These are phyloP conservation scores for Oryza australiensis DNA, from an alignment of 176 grass and related monocot genomes.

Conservation along the genomic window DNA sequence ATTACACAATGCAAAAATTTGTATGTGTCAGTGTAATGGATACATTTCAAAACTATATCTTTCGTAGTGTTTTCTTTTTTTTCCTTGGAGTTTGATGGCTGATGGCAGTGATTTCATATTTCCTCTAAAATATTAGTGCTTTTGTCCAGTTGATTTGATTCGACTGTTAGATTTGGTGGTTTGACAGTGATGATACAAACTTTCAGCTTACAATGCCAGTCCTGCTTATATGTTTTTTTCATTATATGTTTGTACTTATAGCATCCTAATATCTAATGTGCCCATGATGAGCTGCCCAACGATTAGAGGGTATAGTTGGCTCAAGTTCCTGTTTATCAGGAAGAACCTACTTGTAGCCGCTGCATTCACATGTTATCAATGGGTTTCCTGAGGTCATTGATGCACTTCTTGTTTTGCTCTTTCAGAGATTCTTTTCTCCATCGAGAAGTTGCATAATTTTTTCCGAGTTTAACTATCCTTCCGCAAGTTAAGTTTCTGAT, in stretches of 20 bases:
- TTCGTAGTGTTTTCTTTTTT: background rate
- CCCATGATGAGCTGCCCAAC: slow-evolving; percentile 16
- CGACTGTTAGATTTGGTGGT: background rate
- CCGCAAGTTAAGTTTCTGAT: slow-evolving; percentile 8
- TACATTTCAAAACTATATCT: background rate
- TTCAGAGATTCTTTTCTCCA: background rate
- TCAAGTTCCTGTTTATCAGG: slow-evolving; percentile 46
- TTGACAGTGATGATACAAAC: slow-evolving; percentile 30
- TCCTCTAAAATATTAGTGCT: background rate
- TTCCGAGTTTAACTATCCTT: slow-evolving; percentile 57
- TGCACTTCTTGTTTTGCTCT: background rate
- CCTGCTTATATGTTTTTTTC: slow-evolving; percentile 54
- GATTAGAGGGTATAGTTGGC: slow-evolving; percentile 29
- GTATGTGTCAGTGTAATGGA: slow-evolving; percentile 68
- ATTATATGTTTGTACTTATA: background rate
- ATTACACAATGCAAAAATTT: too few species aligned
- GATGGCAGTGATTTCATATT: slow-evolving; percentile 40
- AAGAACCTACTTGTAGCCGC: slow-evolving; percentile 54
- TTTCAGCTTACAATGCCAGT: slow-evolving; percentile 59
- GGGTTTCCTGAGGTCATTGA: slow-evolving; percentile 22
- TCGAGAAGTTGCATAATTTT: too few species aligned
- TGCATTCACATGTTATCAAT: slow-evolving; percentile 19
- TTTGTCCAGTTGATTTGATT: background rate
- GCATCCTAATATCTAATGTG: too few species aligned
- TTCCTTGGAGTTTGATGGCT: background rate